phyloP scores from a whole-genome alignment of 257 asterid genomes.

The Anisodus acutangulus region DNA sequence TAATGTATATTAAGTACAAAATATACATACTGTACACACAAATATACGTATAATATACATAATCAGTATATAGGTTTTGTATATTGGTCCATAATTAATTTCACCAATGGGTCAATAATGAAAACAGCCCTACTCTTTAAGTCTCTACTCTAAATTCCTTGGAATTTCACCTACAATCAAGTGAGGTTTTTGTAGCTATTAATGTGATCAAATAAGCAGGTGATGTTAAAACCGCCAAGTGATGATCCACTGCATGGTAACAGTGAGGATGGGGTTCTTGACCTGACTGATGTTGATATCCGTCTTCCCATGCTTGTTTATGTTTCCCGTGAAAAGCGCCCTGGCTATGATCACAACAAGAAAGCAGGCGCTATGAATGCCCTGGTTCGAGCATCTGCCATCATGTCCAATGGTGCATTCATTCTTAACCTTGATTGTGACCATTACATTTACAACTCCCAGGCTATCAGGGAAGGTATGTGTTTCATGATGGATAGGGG shows the following conservation, averaged over 20 bases:
- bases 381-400: slow-evolving; percentile 79
- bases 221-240: slow-evolving; percentile 84
- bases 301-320: slow-evolving; percentile 84
- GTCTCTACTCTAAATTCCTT: not conserved
- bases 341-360: slow-evolving; percentile 84
- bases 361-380: slow-evolving; percentile 90
- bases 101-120: no score
- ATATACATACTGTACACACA: no score
- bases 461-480: slow-evolving; percentile 84
- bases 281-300: slow-evolving; percentile 61
- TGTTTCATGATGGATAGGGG: slow-evolving; percentile 88
- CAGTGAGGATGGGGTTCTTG: slow-evolving; percentile 52
- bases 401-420: slow-evolving; percentile 82
- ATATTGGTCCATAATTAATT: no score
- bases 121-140: no score
- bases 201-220: slow-evolving; percentile 44
- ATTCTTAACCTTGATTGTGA: slow-evolving; percentile 82
- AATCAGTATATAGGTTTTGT: no score
- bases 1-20: no score
- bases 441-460: slow-evolving; percentile 69
- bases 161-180: slow-evolving; percentile 17
- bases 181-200: slow-evolving; percentile 40
- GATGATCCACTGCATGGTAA: slow-evolving; percentile 69
- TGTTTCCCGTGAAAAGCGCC: slow-evolving; percentile 81
- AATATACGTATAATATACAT: no score